Evolutionary conservation across 176 grass and related monocot genomes (phyloP).

Genomic region (Ensete ventricosum): DNA sequence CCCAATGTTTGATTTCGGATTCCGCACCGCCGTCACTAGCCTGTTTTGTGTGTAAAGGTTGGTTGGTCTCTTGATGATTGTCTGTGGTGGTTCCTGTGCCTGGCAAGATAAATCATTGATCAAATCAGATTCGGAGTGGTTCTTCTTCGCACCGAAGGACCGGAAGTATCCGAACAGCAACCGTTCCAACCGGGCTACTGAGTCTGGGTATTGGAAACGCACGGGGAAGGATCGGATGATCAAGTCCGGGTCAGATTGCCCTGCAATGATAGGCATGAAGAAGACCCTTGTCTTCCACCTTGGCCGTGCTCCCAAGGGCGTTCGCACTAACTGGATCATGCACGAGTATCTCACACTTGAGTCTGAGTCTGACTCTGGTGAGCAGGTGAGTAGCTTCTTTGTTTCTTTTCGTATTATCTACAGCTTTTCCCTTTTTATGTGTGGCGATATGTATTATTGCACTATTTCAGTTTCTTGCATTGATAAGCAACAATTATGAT

Average conservation of each 20-base stretch:
- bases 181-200: slow-evolving; percentile 19
- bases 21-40: background rate
- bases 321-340: slow-evolving; percentile 18
- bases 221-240: slow-evolving; percentile 18
- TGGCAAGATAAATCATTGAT: background rate
- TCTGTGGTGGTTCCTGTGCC: no score
- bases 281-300: slow-evolving; percentile 19
- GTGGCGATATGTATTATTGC: no score
- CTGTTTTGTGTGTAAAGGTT: no score
- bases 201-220: slow-evolving; percentile 16
- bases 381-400: background rate
- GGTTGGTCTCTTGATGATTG: background rate
- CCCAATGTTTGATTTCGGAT: background rate
- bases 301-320: slow-evolving; percentile 7
- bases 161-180: slow-evolving; percentile 13
- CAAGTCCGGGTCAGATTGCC: background rate
- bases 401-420: background rate
- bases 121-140: slow-evolving; percentile 17
- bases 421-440: no score
- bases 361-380: background rate
- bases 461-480: no score
- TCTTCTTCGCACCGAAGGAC: slow-evolving; percentile 21
- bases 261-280: slow-evolving; percentile 9
- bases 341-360: slow-evolving; percentile 10
- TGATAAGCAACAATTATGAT: no score